These are phyloP conservation scores for Graphiopsis chlorocephala DNA, from an alignment of 2,329 filamentous ascomycete genomes.

Conservation along the genomic window DNA sequence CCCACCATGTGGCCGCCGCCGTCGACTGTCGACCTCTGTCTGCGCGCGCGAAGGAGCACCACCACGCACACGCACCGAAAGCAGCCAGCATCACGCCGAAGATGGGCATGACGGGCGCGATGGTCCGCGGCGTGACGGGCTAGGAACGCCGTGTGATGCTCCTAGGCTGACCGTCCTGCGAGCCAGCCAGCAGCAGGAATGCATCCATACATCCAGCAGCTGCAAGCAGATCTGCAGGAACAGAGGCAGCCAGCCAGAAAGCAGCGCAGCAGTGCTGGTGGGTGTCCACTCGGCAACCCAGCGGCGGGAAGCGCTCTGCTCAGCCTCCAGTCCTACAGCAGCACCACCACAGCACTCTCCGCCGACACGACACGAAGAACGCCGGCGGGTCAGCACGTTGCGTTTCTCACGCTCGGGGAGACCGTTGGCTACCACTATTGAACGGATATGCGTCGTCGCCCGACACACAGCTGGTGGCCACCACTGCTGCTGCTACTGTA, in stretches of 20 bases:
- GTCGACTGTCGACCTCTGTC: not conserved
- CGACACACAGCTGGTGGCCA: not conserved
- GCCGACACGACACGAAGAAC: slow-evolving; percentile 1
- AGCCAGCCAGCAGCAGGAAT: slow-evolving; percentile 3
- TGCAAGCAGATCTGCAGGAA: slow-evolving; percentile 15
- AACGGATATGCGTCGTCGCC: not conserved
- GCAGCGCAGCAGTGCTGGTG: not conserved
- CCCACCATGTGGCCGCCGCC: not conserved
- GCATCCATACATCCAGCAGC: slow-evolving; percentile 2
- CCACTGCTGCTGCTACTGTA: not conserved
- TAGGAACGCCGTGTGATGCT: slow-evolving; percentile 12
- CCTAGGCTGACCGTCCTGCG: slow-evolving; percentile 9
- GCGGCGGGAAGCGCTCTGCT: not conserved
- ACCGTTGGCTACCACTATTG: not conserved
- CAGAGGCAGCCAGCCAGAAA: not conserved
- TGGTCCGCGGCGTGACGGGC: slow-evolving; percentile 14
- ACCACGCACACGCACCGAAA: slow-evolving; percentile 1
- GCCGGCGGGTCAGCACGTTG: not conserved
- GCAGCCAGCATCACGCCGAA: slow-evolving; percentile 3
- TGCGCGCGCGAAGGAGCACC: slow-evolving; percentile 5
- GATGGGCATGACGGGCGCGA: slow-evolving; percentile 9
- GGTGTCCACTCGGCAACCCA: not conserved
- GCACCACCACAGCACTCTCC: not conserved
- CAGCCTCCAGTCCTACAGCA: slow-evolving; percentile 1
- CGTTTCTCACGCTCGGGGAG: not conserved